These are phyloP conservation scores for Acorus gramineus DNA, from an alignment of 106 monocot genomes.

Conservation along the genomic window DNA sequence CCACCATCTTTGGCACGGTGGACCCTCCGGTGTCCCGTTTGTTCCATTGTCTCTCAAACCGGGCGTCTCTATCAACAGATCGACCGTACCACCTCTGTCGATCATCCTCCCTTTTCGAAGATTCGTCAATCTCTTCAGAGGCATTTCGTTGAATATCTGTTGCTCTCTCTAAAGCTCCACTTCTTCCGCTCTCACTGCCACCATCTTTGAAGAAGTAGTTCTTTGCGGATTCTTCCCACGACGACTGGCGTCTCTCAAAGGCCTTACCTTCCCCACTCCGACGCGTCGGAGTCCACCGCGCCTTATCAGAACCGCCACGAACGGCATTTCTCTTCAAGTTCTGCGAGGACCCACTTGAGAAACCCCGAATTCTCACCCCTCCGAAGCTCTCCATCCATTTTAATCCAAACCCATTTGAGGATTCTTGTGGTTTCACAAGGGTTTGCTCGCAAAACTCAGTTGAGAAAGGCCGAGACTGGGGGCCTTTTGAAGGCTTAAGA, in stretches of 20 bases:
- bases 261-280: constrained; percentile 17
- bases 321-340: neutral
- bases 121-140: constrained; percentile 5
- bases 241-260: constrained; percentile 4
- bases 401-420: neutral
- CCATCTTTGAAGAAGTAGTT: constrained; percentile 42
- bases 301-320: neutral
- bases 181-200: constrained; percentile 4
- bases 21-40: constrained; percentile 57
- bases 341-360: constrained; percentile 11
- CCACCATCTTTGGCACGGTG: constrained; percentile 61
- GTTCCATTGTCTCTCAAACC: constrained; percentile 50
- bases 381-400: neutral
- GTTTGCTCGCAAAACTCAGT: neutral
- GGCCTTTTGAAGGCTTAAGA: neutral
- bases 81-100: constrained; percentile 32
- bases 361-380: constrained; percentile 18
- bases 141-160: neutral
- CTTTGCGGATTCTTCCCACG: constrained; percentile 74
- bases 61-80: constrained; percentile 21
- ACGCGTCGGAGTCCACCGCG: constrained; percentile 33
- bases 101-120: constrained; percentile 10
- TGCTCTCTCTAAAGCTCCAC: constrained; percentile 3
- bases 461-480: neutral
- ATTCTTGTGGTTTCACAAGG: neutral